phyloP scores from a whole-genome alignment of 352 stramenopile genomes.

The Poterioochromonas sp. region DNA sequence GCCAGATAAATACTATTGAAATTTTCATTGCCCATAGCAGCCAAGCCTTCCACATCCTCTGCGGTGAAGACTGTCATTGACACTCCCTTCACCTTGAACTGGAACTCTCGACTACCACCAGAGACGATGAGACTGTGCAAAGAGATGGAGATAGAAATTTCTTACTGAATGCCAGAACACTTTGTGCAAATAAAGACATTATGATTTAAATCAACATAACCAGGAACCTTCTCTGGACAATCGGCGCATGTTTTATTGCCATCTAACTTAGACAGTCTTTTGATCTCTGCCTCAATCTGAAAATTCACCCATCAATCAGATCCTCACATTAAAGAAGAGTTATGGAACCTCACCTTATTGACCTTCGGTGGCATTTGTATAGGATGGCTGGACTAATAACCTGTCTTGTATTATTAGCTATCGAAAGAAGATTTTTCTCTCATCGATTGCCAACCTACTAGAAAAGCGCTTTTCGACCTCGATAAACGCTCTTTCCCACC shows the following conservation, averaged over 20 bases:
- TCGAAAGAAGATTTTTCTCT: no score
- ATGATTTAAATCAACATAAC: constrained; percentile 18
- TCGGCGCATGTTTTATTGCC: constrained; percentile 25
- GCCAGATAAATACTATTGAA: background rate
- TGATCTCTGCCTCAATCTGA: constrained; percentile 8
- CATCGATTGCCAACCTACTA: no score
- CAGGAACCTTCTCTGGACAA: constrained; percentile 25
- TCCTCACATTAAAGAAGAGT: background rate
- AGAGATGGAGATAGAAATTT: background rate
- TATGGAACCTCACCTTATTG: background rate
- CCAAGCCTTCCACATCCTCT: background rate
- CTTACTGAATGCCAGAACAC: constrained; percentile 27
- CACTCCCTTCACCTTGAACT: constrained; percentile 33
- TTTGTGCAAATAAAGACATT: constrained; percentile 29
- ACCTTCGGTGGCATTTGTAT: constrained; percentile 15
- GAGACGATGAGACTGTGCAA: background rate
- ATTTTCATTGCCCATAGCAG: background rate
- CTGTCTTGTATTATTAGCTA: no score
- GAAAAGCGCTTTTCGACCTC: no score
- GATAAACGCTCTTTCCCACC: no score
- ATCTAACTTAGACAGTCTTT: background rate
- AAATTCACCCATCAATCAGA: background rate
- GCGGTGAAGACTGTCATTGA: constrained; percentile 17
- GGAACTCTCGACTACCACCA: constrained; percentile 17
- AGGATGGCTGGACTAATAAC: no score